Conservation (phyloP, 345 rosid genomes). For the Dipteronia sinensis region DNA sequence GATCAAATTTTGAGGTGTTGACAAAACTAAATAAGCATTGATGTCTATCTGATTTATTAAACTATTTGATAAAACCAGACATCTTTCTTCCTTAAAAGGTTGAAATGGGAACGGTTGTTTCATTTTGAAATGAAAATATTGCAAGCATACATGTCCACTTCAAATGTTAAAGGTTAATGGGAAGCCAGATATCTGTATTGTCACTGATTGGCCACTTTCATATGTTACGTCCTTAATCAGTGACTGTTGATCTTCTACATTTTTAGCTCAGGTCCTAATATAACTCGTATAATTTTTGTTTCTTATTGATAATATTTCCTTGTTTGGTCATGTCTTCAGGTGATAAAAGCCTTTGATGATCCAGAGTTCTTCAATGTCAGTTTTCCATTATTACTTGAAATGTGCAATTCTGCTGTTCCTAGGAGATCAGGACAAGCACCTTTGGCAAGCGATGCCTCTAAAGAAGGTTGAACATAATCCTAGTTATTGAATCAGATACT, state of each 20-base stretch:
- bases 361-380: conserved; percentile 71
- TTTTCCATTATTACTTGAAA: conserved; percentile 71
- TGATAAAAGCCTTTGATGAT: conserved; percentile 70
- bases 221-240: background rate
- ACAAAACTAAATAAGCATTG: background rate
- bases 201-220: background rate
- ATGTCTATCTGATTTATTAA: background rate
- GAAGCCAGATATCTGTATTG: background rate
- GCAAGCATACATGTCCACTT: background rate
- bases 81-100: background rate
- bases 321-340: conserved; percentile 41
- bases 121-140: background rate
- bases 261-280: background rate
- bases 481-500: conserved; percentile 13
- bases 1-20: background rate
- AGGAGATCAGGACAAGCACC: conserved; percentile 42
- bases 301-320: background rate
- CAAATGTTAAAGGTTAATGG: background rate
- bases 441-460: conserved; percentile 45
- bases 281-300: background rate
- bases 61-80: background rate
- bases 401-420: conserved; percentile 58
- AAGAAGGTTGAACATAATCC: conserved; percentile 55
- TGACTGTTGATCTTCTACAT: conserved; percentile 10
- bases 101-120: background rate